Base-by-base conservation (phyloP, 1,139 yeast genomes). In the Hanseniaspora gamundiae region DNA sequence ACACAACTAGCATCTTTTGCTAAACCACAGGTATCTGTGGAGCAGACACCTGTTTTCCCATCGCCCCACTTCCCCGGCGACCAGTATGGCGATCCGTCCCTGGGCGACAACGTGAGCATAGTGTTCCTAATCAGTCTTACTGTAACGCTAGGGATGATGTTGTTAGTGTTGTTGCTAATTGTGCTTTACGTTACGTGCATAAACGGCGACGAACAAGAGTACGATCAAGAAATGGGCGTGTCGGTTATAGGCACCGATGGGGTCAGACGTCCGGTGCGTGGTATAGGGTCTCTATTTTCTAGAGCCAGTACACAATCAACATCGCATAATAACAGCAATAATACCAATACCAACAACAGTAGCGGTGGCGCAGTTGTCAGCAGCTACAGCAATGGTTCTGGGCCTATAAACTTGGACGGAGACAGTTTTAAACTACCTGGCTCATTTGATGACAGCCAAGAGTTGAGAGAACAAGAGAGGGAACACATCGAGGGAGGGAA, bases 101-200 rank as follows among this genome's bases (percentile, higher is more conserved):
- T 33, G 10, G 36, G 36, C 11, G 36, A 33, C 19, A 33, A 33
- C 16, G 51, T 68, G 59, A 66, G 65, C 47, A 42, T 68, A 5
- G 68, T 69, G 2, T 58, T 68, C 45, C 55, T 68, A n/a, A 61
- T 68, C 28, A 64, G 67, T 13, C 47, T 68, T 11, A 60, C 69
- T 0, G 62, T 67, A 1, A 64, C 70, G 1, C 56, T 68, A 41
- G 69, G 69, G 1, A 57, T 65, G 10, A 42, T 67, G 27, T 57
- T 67, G 53, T 51, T 68, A 17, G 47, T 65, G 6, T 45, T 68
- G 9, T 48, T 68, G 13, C 42, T 65, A 4, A 51, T 65, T 14
- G 65, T 69, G 0, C 51, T 66, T 2, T 68, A 67, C 48, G 61
- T 64, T 41, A 59, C 70, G 11, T 67, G 66, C 49, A 65, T 62